Evolutionary conservation across 106 monocot genomes (phyloP).

Genomic region (Posidonia australis): DNA sequence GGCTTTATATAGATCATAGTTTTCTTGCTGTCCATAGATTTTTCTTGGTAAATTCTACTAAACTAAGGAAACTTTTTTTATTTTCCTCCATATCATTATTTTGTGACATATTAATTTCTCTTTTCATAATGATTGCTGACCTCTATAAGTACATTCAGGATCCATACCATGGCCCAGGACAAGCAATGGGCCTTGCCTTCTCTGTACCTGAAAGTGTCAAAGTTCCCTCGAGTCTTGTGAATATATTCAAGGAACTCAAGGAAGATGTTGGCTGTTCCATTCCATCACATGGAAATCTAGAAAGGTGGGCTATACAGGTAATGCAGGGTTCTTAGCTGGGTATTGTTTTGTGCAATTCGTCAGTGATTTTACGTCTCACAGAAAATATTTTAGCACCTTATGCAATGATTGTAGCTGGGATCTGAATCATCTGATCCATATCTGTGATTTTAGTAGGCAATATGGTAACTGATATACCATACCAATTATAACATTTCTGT

Average conservation of each 20-base stretch:
- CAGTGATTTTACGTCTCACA: no score
- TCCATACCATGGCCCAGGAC: slow-evolving; percentile 94
- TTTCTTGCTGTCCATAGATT: no score
- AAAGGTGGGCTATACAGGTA: slow-evolving; percentile 90
- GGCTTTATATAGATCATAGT: no score
- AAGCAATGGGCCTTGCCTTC: slow-evolving; percentile 92
- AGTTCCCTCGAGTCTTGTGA: slow-evolving; percentile 70
- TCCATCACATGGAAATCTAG: slow-evolving; percentile 86
- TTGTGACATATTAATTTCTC: background rate
- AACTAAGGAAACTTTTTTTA: no score
- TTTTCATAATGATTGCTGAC: background rate
- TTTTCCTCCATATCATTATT: background rate
- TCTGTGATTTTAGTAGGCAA: no score
- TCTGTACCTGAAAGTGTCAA: slow-evolving; percentile 79
- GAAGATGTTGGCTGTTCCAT: slow-evolving; percentile 71
- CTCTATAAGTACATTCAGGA: slow-evolving; percentile 29
- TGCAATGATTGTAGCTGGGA: no score
- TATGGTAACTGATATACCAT: no score
- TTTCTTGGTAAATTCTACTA: no score
- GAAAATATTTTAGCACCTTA: no score
- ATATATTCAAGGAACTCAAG: slow-evolving; percentile 94
- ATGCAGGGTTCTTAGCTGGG: background rate
- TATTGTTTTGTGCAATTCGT: no score
- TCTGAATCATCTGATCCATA: no score
- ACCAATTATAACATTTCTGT: no score